phyloP scores from a whole-genome alignment of 768 basidiomycete species.

The Tricholoma flavovirens region DNA sequence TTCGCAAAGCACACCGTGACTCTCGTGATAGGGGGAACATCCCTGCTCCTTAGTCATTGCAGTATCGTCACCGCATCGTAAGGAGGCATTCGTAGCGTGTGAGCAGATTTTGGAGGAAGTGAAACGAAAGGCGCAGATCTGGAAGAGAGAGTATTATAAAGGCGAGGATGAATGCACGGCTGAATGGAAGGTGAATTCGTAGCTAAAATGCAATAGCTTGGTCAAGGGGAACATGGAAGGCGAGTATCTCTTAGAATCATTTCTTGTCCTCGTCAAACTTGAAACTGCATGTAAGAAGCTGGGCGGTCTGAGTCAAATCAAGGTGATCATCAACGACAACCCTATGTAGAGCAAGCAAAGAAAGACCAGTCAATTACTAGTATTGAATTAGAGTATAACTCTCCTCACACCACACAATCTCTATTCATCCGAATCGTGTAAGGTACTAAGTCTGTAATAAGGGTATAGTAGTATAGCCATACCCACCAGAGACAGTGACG shows the following conservation, averaged over 20 bases:
- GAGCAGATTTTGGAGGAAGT: constrained; percentile 84
- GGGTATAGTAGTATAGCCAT: constrained; percentile 37
- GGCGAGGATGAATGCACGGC: constrained; percentile 56
- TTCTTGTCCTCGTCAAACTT: too few relatives aligned
- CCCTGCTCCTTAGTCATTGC: constrained; percentile 50
- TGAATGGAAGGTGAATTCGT: constrained; percentile 65
- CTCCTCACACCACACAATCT: background rate
- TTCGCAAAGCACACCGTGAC: background rate
- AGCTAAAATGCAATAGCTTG: background rate
- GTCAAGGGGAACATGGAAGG: too few relatives aligned
- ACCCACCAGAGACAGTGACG: constrained; percentile 26
- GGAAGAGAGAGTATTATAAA: constrained; percentile 89
- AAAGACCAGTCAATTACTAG: background rate
- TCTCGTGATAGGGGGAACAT: background rate
- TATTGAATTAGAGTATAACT: background rate
- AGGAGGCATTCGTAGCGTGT: constrained; percentile 74
- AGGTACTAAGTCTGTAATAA: constrained; percentile 29
- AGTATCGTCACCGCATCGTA: constrained; percentile 79
- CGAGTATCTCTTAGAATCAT: too few relatives aligned
- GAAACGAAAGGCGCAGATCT: constrained; percentile 79
- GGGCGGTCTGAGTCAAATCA: too few relatives aligned
- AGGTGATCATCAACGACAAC: too few relatives aligned
- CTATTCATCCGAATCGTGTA: constrained; percentile 14
- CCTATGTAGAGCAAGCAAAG: too few relatives aligned
- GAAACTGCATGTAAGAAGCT: too few relatives aligned